A percentile compares a stretch with the other conserved stretches of the same genome.
Conservation (phyloP, 352 stramenopile genomes). For the Pythium aquatile region DNA sequence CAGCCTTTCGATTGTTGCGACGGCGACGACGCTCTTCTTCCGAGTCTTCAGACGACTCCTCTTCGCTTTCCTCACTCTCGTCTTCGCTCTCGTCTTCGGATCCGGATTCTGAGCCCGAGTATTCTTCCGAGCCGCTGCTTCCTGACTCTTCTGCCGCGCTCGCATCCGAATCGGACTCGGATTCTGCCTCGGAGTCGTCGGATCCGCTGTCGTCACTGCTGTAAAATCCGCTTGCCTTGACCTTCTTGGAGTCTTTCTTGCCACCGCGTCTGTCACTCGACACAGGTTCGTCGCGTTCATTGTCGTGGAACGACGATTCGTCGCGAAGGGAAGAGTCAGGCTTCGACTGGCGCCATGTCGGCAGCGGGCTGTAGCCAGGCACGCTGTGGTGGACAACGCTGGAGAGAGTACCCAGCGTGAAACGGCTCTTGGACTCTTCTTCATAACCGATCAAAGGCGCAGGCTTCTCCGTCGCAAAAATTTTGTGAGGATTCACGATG, state of each 20-base stretch:
- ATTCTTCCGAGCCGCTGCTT: conserved; percentile 19
- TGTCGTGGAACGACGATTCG: conserved; percentile 49
- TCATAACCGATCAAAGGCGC: conserved; percentile 72
- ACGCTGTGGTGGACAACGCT: conserved; percentile 85
- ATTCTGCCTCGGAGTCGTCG: conserved; percentile 32
- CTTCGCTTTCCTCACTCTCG: conserved; percentile 41
- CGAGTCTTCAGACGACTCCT: conserved; percentile 49
- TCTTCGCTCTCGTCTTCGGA: conserved; percentile 39
- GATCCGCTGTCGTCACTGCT: conserved; percentile 58
- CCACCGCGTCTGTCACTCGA: conserved; percentile 21
- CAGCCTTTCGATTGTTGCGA: conserved; percentile 33
- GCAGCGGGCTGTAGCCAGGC: conserved; percentile 75
- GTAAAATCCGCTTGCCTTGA: conserved; percentile 62
- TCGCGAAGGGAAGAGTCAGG: conserved; percentile 76
- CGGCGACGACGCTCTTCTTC: conserved; percentile 40
- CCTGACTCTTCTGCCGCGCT: conserved; percentile 20
- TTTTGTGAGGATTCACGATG: conserved; percentile 64
- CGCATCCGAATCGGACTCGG: conserved; percentile 39
- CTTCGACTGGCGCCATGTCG: conserved; percentile 68
- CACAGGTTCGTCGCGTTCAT: conserved; percentile 14
- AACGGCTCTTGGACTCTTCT: conserved; percentile 68
- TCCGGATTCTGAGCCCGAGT: conserved; percentile 47
- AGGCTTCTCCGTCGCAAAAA: conserved; percentile 81
- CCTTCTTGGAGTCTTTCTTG: conserved; percentile 30
- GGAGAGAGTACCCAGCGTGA: conserved; percentile 86